phyloP scores from a whole-genome alignment of 108 stramenopile species.

The Cyclostephanos tholiformis region DNA sequence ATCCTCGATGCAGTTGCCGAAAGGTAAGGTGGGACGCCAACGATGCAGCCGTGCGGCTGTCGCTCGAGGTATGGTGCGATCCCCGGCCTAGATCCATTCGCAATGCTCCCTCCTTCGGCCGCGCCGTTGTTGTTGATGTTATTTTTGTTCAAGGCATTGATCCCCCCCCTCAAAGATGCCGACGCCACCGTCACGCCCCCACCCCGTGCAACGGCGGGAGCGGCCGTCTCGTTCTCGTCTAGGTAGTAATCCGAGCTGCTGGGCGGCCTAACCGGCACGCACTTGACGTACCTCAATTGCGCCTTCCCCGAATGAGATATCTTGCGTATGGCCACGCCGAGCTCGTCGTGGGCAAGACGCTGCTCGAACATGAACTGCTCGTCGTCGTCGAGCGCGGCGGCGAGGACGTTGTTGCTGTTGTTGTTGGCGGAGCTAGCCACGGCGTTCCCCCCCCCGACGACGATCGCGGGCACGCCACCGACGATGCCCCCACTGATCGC shows the following conservation, averaged over 20 bases:
- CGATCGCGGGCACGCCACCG: too few relatives aligned
- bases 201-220: too few relatives aligned
- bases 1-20: not conserved
- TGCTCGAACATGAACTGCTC: slow-evolving; percentile 89
- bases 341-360: slow-evolving; percentile 71
- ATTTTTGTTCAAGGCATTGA: too few relatives aligned
- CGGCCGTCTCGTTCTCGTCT: slow-evolving; percentile 24
- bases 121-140: too few relatives aligned
- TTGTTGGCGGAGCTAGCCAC: not conserved
- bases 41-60: not conserved
- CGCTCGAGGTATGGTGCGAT: not conserved
- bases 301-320: slow-evolving; percentile 86
- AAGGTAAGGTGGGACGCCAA: too few relatives aligned
- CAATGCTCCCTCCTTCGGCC: too few relatives aligned
- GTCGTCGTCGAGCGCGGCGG: slow-evolving; percentile 43
- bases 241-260: slow-evolving; percentile 35
- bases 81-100: not conserved
- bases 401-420: not conserved
- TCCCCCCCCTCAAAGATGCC: not conserved
- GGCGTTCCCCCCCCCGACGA: not conserved
- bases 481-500: too few relatives aligned
- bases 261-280: slow-evolving; percentile 51
- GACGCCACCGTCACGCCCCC: not conserved
- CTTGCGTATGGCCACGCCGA: slow-evolving; percentile 85
- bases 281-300: slow-evolving; percentile 81